phyloP scores from a whole-genome alignment of 176 grass and related monocot genomes.

The Zea mays region Zm-B73-REFERENCE-NAM-5.0 NC_050103.1:99946501-99947000 shows the following conservation, averaged over 20 bases:
- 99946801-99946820: slow-evolving; percentile 53
- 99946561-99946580: slow-evolving; percentile 49
- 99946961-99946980: slow-evolving; percentile 60
- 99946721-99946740: slow-evolving; percentile 70
- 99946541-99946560: slow-evolving; percentile 62
- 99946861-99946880: slow-evolving; percentile 60
- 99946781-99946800: slow-evolving; percentile 61
- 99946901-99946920: slow-evolving; percentile 58
- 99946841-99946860: slow-evolving; percentile 79
- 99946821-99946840: slow-evolving; percentile 74
- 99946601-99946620: slow-evolving; percentile 60
- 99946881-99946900: slow-evolving; percentile 41
- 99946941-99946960: slow-evolving; percentile 57
- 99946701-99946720: slow-evolving; percentile 68
- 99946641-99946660: slow-evolving; percentile 68
- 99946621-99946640: slow-evolving; percentile 73
- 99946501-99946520: slow-evolving; percentile 62
- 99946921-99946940: slow-evolving; percentile 72
- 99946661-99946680: slow-evolving; percentile 55
- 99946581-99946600: slow-evolving; percentile 58
- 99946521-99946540: slow-evolving; percentile 70
- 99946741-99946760: slow-evolving; percentile 72
- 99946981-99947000: slow-evolving; percentile 62
- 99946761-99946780: slow-evolving; percentile 73
- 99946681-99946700: slow-evolving; percentile 61